Evolutionary conservation across 306 rosid genomes (phyloP), one percentile per base, ranked within the genome.

Genomic region (Prunus salicina): DNA sequence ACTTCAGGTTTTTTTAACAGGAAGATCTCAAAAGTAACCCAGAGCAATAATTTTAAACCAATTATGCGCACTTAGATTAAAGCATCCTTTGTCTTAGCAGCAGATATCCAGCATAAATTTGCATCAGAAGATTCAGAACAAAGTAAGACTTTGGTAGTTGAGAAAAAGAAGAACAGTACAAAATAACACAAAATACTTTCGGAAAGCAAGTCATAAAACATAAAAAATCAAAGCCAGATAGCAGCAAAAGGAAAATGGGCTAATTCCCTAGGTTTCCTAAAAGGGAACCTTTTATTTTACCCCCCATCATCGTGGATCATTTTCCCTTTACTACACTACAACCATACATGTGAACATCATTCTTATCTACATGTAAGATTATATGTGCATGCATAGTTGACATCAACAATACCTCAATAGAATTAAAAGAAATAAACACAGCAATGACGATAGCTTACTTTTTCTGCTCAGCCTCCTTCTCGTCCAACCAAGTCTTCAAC

Each of bases 381-480:
- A 18, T 1, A 30, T 20, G 64, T 3, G 27, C 34, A 55, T 55
- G 24, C 65, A 55, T 24, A 22, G n/a, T 13, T 67, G 53, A 18
- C 46, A 55, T 19, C 45, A n/a, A 56, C 27, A 72, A 64, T 30
- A 66, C 30, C 43, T n/a, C 24, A 63, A 55, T 64, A 56, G 71
- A 62, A 65, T 28, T 19, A 71, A 43, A 52, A 62, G 14, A 58
- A 68, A 63, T 5, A n/a, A 60, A 50, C 2, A 45, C 45, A 78
- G 45, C 8, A 52, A 24, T 14, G 30, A 46, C 55, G 63, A 76
- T 52, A 22, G 86, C 97, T 84, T 82, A 95, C 99, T 85, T 89
- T 70, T 83, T 87, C 82, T 92, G 99, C 82, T 90, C 97, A 67
- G 87, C 84, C 73, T 92, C 97, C 87, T 91, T 91, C 78, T 89